A percentile compares a stretch with the other conserved stretches of the same genome.
phyloP scores from a whole-genome alignment of 768 basidiomycete genomes.

The Boletus sensibilis region DNA sequence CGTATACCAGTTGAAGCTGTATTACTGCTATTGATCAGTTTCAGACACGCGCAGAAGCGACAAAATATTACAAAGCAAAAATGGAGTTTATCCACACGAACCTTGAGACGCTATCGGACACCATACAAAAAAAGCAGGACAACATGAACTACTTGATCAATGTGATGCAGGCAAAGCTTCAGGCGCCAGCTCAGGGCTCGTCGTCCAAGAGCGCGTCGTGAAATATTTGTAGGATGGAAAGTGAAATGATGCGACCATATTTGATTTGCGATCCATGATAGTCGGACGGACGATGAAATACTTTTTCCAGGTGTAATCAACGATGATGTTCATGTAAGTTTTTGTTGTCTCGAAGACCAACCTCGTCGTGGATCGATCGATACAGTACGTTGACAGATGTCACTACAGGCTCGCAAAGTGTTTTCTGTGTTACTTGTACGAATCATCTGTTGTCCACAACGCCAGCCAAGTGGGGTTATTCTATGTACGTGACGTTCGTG shows the following conservation, averaged over 20 bases:
- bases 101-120: constrained; percentile 82
- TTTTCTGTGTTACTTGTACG: not conserved
- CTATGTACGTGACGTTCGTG: not conserved
- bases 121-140: constrained; percentile 89
- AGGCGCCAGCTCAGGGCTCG: constrained; percentile 21
- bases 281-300: not conserved
- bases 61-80: constrained; percentile 79
- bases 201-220: constrained; percentile 24
- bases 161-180: constrained; percentile 67
- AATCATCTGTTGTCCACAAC: not conserved
- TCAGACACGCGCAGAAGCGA: constrained; percentile 79
- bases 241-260: not conserved
- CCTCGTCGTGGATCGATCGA: not conserved
- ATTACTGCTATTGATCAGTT: constrained; percentile 1
- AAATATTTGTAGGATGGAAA: constrained; percentile 1
- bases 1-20: constrained; percentile 7
- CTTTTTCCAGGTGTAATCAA: not conserved
- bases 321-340: not conserved
- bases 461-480: too few relatives aligned
- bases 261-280: not conserved
- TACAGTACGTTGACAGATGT: not conserved
- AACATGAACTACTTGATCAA: constrained; percentile 74
- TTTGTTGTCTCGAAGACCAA: not conserved
- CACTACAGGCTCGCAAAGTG: not conserved
- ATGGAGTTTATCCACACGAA: constrained; percentile 79